Conservation (phyloP, 371 early-diverging fungal species). For the Mucor velutinosus region DNA sequence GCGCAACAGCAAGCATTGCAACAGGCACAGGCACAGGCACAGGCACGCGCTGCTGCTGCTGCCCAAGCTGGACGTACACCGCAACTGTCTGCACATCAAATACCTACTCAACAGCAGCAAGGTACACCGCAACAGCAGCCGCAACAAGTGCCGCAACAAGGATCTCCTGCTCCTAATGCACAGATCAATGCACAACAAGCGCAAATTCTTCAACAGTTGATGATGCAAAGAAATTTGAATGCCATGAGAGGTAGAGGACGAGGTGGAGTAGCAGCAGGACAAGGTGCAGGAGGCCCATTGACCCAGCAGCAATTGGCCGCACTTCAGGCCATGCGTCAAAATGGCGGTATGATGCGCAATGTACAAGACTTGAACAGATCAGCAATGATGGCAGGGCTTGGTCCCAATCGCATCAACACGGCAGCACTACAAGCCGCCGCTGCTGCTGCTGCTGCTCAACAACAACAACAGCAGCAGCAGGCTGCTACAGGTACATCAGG, state of each 20-base stretch:
- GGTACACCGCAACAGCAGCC: constrained; percentile 30
- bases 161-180: constrained; percentile 11
- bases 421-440: constrained; percentile 23
- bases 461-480: background rate
- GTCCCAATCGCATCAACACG: constrained; percentile 11
- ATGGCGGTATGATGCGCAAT: constrained; percentile 5
- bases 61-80: constrained; percentile 19
- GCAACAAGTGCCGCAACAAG: constrained; percentile 11
- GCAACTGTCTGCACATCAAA: constrained; percentile 5
- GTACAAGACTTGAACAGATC: constrained; percentile 13
- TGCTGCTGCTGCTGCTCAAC: background rate
- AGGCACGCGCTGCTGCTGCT: constrained; percentile 18
- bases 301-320: constrained; percentile 35
- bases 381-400: constrained; percentile 15
- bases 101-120: constrained; percentile 14
- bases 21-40: constrained; percentile 33
- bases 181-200: constrained; percentile 36
- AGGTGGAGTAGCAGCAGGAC: constrained; percentile 8
- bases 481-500: constrained; percentile 13
- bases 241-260: constrained; percentile 38
- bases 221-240: constrained; percentile 31
- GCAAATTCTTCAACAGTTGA: constrained; percentile 37
- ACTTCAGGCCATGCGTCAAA: constrained; percentile 26
- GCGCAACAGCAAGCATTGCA: constrained; percentile 23
- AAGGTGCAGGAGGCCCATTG: constrained; percentile 10